These are phyloP conservation scores for Suhomyces faveliae DNA, from an alignment of 805 yeast genomes.

Conservation along the genomic window DNA sequence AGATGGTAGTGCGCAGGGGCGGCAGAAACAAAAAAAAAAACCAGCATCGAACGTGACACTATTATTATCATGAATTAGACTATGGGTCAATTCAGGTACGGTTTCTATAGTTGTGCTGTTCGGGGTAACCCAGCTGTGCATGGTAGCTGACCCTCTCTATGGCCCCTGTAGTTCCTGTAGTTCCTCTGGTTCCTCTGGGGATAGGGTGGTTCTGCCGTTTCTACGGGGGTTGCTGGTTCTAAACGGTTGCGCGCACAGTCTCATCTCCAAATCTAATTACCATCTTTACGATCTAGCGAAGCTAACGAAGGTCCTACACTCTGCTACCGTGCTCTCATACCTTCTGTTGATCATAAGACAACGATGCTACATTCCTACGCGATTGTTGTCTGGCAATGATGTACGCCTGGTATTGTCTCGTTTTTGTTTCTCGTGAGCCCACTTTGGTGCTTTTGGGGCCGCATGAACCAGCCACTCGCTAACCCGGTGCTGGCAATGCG, in stretches of 20 bases:
- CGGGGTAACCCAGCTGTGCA: neutral
- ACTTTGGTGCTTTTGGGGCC: neutral
- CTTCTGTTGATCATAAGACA: neutral
- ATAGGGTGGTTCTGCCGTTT: too few species aligned
- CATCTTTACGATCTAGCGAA: neutral
- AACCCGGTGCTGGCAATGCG: neutral
- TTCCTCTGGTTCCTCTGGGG: neutral
- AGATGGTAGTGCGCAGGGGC: constrained; percentile 1
- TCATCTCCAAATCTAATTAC: neutral
- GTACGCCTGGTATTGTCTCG: too few species aligned
- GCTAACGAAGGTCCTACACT: neutral
- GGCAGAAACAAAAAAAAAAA: neutral
- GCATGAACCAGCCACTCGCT: neutral
- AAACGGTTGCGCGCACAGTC: neutral
- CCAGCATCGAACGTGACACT: neutral
- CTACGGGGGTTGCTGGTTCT: too few species aligned
- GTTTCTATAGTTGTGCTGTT: neutral
- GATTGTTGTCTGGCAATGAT: neutral
- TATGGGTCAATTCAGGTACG: neutral
- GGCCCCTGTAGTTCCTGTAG: neutral
- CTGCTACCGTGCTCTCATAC: neutral
- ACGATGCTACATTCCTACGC: neutral
- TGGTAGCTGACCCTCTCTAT: too few species aligned
- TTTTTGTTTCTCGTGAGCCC: neutral
- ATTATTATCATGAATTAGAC: neutral